Evolutionary conservation across 2,329 filamentous ascomycete genomes (phyloP).

Genomic region (Lasiodiplodia hormozganensis): DNA sequence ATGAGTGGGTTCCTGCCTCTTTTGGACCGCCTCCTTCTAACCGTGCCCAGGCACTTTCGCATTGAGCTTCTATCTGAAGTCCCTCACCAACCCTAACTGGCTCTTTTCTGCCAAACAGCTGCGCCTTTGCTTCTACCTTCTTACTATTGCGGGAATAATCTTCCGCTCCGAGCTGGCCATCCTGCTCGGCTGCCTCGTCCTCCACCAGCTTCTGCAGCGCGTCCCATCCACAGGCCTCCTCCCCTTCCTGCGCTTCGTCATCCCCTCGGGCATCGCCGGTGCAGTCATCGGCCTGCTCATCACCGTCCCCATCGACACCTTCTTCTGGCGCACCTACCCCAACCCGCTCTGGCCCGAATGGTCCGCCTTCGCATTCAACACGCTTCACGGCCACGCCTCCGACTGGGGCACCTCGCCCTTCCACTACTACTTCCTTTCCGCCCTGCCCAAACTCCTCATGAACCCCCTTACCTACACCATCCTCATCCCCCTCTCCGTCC

Average conservation of each 20-base stretch:
- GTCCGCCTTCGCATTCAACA: slow-evolving; percentile 89
- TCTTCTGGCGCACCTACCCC: slow-evolving; percentile 80
- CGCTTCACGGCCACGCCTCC: slow-evolving; percentile 79
- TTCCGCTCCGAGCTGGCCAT: slow-evolving; percentile 92
- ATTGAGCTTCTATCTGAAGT: slow-evolving; percentile 58
- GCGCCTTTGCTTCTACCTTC: slow-evolving; percentile 71
- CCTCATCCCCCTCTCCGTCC: slow-evolving; percentile 57
- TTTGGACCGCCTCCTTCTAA: not conserved
- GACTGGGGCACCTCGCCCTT: slow-evolving; percentile 88
- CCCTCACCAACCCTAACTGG: slow-evolving; percentile 36
- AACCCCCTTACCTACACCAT: slow-evolving; percentile 73
- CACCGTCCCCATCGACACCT: slow-evolving; percentile 82
- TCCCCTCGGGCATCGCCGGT: slow-evolving; percentile 71
- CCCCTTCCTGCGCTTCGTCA: slow-evolving; percentile 49
- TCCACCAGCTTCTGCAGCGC: slow-evolving; percentile 69
- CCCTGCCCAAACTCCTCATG: slow-evolving; percentile 80
- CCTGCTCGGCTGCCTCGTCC: slow-evolving; percentile 71
- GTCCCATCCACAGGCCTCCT: slow-evolving; percentile 55
- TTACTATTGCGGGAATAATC: slow-evolving; percentile 81
- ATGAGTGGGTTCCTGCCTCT: slow-evolving; percentile 66
- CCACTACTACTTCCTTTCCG: slow-evolving; percentile 84
- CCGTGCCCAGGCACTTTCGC: slow-evolving; percentile 68
- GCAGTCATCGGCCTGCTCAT: slow-evolving; percentile 70
- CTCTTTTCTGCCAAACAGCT: slow-evolving; percentile 54
- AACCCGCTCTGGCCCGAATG: slow-evolving; percentile 83